Base-by-base conservation (phyloP, 208 protist genomes). In the Trypanosoma brucei region DNA sequence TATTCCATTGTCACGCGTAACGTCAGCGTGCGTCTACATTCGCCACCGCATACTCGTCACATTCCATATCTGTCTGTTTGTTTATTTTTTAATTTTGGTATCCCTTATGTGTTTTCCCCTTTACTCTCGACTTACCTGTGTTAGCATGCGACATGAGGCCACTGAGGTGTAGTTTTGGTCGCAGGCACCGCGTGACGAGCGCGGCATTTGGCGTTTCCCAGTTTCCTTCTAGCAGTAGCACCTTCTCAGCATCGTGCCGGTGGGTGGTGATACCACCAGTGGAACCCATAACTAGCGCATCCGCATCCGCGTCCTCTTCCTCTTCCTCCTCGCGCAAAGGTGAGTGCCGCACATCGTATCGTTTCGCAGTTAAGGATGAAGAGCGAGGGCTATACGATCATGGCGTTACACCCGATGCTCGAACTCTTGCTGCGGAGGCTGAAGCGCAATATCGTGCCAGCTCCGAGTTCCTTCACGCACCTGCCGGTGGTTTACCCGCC, bases 381-480 rank as follows among this genome's bases (percentile, higher is more conserved):
- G 78, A 94, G 35, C 76, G 83, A 0, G 80, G 81, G 1, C 56
- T 86, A 31, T 74, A 84, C 46, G 79, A 94, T 39, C 84, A 77
- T 65, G 88, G 88, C 55, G 69, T 94, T 14, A 76, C 75, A 2
- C 79, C 81, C 0, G 83, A 87, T 0, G 83, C 82, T 1, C 65
- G 76, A 14, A 55, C 62, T 33, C 71, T 85, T 38, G 83, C 86
- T 33, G 84, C 88, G 22, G 80, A 87, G 59, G 84, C 83, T 7
- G 88, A 91, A 55, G 73, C 38, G 54, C 76, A 85, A 62, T 94
- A 94, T 57, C 63, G 68, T n/a, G 71, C 66, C 11, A 92, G 76
- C 65, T 75, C 74, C 1, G 60, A 60, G 22, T 74, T 79, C 56
- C 65, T 90, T 42, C 76, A 91, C 52, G 56, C 70, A 0, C 62